Evolutionary conservation across 1,284 basidiomycete genomes (phyloP), one percentile per base, ranked within the genome.

Genomic region (Apiotrichum domesticum): DNA sequence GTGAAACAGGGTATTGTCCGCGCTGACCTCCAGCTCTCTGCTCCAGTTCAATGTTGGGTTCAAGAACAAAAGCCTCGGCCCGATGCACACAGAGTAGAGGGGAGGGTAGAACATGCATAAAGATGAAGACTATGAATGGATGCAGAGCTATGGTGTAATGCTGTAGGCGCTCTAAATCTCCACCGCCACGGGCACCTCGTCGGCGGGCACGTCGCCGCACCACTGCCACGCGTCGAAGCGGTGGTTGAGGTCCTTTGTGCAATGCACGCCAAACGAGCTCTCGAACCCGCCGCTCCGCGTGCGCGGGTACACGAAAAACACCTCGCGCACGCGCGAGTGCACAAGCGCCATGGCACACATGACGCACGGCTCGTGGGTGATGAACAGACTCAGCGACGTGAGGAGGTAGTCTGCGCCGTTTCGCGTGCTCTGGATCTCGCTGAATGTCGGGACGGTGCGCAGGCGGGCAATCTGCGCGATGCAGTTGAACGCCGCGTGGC

Each of bases 301-400:
- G 61, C 87, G 88, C 0, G 87, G 83, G 39, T 83, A 70, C 29
- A 93, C 69, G 68, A 86, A 93, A 59, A 89, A 77, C 4, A 95
- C 82, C 63, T 92, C 87, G 63, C 87, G 85, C 52, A 95, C 90
- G 21, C 94, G 83, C 2, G 88, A 91, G 75, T 97, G 94, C 7
- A 94, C 76, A 15, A 97, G 77, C 2, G 91, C 90, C 94, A 97
- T 97, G 63, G 85, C 84, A 72, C 94, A 97, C 88, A 96, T 91
- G 56, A 96, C 82, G 67, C 94, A 97, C 3, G 94, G 93, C 67
- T 97, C 93, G 73, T 97, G 93, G 2, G 90, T 90, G 51, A 85
- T 83, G 78, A 96, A 96, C 29, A 96, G 78, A 2, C 85, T 84
- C 33, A 86, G 81, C 0, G 84, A 84, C 0, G 90, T 96, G 41